Evolutionary conservation across 2,329 filamentous ascomycete genomes (phyloP).

Genomic region (Xylariaceae sp.): DNA sequence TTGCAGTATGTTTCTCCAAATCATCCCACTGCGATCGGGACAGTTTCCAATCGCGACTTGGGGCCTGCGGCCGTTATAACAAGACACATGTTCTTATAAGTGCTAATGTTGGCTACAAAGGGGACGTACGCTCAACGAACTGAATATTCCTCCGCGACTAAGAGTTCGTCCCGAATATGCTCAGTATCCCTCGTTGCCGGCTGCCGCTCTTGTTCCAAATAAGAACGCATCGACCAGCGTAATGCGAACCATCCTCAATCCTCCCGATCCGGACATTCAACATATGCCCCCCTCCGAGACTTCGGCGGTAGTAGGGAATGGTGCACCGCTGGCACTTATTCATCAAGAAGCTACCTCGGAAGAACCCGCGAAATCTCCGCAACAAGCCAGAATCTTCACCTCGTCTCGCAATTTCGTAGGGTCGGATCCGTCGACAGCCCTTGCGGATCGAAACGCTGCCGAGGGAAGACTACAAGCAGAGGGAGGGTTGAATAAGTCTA

Average conservation of each 20-base stretch:
- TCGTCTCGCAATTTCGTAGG: neutral
- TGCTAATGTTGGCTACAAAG: conserved; percentile 32
- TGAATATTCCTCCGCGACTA: conserved; percentile 46
- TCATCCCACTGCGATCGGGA: neutral
- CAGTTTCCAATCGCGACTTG: conserved; percentile 14
- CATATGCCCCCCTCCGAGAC: conserved; percentile 8
- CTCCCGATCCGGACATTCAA: conserved; percentile 11
- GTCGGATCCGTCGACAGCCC: neutral
- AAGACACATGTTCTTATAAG: conserved; percentile 9
- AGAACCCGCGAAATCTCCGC: neutral
- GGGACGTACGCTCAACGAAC: conserved; percentile 46
- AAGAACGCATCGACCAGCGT: conserved; percentile 14
- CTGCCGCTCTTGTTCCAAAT: conserved; percentile 10
- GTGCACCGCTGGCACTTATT: conserved; percentile 10
- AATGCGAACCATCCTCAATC: conserved; percentile 17
- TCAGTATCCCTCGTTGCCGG: conserved; percentile 16
- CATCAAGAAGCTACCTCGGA: conserved; percentile 1
- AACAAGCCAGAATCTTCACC: conserved; percentile 1
- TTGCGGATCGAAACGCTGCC: neutral
- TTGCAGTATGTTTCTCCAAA: conserved; percentile 46
- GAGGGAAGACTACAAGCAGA: conserved; percentile 1
- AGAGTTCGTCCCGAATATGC: conserved; percentile 39
- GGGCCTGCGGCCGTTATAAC: neutral
- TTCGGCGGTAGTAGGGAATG: conserved; percentile 6
- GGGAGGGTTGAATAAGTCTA: conserved; percentile 1